These are phyloP conservation scores for Xerocomus minutiporus DNA, from an alignment of 1,284 basidiomycete genomes.

Conservation along the genomic window DNA sequence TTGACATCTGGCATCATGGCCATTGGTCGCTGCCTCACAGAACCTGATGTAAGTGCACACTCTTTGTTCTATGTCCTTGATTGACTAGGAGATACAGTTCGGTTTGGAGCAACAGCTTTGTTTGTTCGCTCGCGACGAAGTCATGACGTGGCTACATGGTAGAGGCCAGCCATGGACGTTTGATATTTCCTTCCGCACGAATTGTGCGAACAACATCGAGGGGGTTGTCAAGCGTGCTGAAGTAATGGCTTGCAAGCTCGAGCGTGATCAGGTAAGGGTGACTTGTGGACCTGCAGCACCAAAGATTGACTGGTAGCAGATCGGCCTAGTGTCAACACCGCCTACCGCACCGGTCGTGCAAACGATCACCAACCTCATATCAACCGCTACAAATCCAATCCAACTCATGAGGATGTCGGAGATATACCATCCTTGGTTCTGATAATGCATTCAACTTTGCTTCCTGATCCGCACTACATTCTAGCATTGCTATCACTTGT, in stretches of 20 bases:
- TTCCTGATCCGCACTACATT: not conserved
- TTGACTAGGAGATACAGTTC: constrained; percentile 46
- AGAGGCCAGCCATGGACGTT: constrained; percentile 48
- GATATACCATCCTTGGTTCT: constrained; percentile 83
- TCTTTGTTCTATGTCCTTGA: not conserved
- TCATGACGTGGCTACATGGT: constrained; percentile 66
- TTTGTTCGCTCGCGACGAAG: constrained; percentile 91
- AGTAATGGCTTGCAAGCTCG: constrained; percentile 78
- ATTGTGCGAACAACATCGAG: constrained; percentile 73
- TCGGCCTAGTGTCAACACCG: constrained; percentile 35
- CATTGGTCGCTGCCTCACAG: constrained; percentile 84
- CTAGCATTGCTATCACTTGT: constrained; percentile 1
- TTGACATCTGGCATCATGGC: constrained; percentile 86
- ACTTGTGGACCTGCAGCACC: not conserved
- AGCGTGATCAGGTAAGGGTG: constrained; percentile 67
- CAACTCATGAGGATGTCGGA: constrained; percentile 79
- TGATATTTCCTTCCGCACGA: constrained; percentile 63
- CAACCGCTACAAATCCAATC: constrained; percentile 68
- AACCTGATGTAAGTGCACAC: constrained; percentile 72
- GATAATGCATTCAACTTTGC: constrained; percentile 9
- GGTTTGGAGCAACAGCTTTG: constrained; percentile 87
- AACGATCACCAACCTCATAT: constrained; percentile 83
- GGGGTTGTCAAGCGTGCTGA: constrained; percentile 83
- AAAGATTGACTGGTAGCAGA: constrained; percentile 30
- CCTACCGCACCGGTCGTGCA: constrained; percentile 63